Evolutionary conservation across 1,284 basidiomycete genomes (phyloP).

Genomic region (Ceratobasidium sp.): DNA sequence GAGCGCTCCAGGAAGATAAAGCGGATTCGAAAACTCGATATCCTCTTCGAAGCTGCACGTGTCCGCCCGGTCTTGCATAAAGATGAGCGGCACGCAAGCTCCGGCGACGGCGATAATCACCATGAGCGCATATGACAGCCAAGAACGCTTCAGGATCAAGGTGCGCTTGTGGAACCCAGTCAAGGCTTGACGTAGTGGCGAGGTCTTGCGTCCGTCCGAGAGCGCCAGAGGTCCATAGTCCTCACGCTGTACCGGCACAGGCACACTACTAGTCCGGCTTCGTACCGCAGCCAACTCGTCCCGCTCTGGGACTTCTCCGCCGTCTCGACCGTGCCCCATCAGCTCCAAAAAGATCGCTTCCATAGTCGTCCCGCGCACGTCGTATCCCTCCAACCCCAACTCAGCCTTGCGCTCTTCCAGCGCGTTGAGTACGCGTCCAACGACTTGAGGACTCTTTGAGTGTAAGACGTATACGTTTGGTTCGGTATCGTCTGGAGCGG

Average conservation of each 20-base stretch:
- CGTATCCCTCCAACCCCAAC: slow-evolving; percentile 67
- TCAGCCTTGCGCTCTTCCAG: slow-evolving; percentile 63
- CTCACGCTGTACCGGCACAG: neutral
- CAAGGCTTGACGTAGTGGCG: slow-evolving; percentile 69
- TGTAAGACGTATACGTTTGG: slow-evolving; percentile 68
- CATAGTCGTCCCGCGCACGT: slow-evolving; percentile 78
- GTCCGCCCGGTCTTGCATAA: slow-evolving; percentile 66
- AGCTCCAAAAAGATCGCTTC: slow-evolving; percentile 84
- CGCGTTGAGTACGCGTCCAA: slow-evolving; percentile 69
- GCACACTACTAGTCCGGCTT: slow-evolving; percentile 1
- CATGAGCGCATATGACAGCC: slow-evolving; percentile 73
- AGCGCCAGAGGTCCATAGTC: slow-evolving; percentile 58
- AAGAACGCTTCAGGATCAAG: slow-evolving; percentile 74
- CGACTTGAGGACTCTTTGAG: slow-evolving; percentile 66
- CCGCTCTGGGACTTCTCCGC: slow-evolving; percentile 51
- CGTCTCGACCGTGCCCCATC: slow-evolving; percentile 63
- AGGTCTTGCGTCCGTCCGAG: slow-evolving; percentile 65
- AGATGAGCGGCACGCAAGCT: slow-evolving; percentile 74
- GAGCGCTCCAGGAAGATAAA: slow-evolving; percentile 66
- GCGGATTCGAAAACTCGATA: slow-evolving; percentile 59
- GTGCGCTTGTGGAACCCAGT: slow-evolving; percentile 80
- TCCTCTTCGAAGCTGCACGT: slow-evolving; percentile 61
- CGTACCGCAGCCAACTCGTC: slow-evolving; percentile 39
- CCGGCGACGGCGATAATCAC: slow-evolving; percentile 74
- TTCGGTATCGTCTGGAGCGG: slow-evolving; percentile 60